Conservation (phyloP, 2,329 filamentous ascomycete species). For the Xylaria sp. region DNA sequence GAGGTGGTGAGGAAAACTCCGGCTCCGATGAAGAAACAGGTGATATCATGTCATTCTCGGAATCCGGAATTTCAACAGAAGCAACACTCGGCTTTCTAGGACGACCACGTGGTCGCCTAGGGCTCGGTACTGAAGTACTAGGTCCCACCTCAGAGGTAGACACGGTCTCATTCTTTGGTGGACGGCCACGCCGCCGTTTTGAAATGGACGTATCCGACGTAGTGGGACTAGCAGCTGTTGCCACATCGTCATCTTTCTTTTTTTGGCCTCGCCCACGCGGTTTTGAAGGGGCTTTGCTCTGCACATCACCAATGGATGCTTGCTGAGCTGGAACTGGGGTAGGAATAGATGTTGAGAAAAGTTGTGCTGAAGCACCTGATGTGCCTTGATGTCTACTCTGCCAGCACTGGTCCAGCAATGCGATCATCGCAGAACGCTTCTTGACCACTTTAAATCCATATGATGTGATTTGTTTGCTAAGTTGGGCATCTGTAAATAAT, state of each 20-base stretch:
- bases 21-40: slow-evolving; percentile 45
- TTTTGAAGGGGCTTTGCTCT: slow-evolving; percentile 15
- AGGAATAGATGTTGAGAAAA: slow-evolving; percentile 33
- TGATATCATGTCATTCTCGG: slow-evolving; percentile 47
- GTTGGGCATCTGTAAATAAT: slow-evolving; percentile 65
- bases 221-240: background rate
- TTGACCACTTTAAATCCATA: slow-evolving; percentile 78
- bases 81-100: slow-evolving; percentile 37
- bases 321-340: slow-evolving; percentile 23
- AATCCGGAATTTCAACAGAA: slow-evolving; percentile 57
- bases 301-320: slow-evolving; percentile 1
- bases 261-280: slow-evolving; percentile 24
- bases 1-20: slow-evolving; percentile 52
- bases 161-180: slow-evolving; percentile 12
- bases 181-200: slow-evolving; percentile 16
- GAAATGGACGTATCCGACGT: slow-evolving; percentile 1
- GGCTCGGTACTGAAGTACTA: slow-evolving; percentile 1
- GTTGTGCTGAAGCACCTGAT: slow-evolving; percentile 12
- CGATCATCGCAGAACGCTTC: slow-evolving; percentile 71
- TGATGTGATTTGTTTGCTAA: slow-evolving; percentile 64
- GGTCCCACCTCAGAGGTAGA: background rate
- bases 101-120: slow-evolving; percentile 31
- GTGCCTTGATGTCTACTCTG: slow-evolving; percentile 55
- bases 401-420: slow-evolving; percentile 74
- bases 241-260: slow-evolving; percentile 13